Conservation (phyloP, 1,284 basidiomycete genomes). For the Violaceomyces palustris region DNA sequence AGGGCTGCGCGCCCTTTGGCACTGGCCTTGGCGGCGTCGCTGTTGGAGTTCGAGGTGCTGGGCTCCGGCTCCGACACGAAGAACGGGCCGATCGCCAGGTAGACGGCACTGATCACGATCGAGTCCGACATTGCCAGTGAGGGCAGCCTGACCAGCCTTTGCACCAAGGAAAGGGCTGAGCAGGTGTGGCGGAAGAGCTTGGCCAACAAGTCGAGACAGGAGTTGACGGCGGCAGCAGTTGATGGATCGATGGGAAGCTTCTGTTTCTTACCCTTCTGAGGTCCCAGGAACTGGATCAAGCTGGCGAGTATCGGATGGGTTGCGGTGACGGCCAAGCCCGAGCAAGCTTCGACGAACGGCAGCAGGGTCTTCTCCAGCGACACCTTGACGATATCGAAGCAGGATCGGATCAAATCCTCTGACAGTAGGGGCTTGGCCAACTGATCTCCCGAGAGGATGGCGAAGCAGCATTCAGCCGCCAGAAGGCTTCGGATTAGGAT, state of each 20-base stretch:
- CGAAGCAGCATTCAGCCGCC: conserved; percentile 75
- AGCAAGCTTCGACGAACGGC: conserved; percentile 72
- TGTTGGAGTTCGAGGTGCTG: conserved; percentile 5
- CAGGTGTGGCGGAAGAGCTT: conserved; percentile 31
- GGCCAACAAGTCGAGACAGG: conserved; percentile 23
- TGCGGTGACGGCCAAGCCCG: conserved; percentile 11
- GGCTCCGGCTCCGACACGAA: conserved; percentile 66
- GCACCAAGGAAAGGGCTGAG: conserved; percentile 51
- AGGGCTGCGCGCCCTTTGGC: conserved; percentile 21
- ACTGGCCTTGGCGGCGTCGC: conserved; percentile 15
- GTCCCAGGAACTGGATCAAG: conserved; percentile 50
- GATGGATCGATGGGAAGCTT: no score
- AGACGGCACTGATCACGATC: conserved; percentile 76
- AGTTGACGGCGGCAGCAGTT: conserved; percentile 1
- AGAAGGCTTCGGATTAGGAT: conserved; percentile 55
- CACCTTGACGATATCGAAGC: conserved; percentile 71
- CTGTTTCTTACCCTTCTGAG: conserved; percentile 23
- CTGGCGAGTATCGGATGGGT: conserved; percentile 27
- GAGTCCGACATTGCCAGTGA: conserved; percentile 55
- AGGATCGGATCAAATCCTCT: conserved; percentile 78
- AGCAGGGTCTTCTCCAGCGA: conserved; percentile 74
- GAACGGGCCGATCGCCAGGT: conserved; percentile 84
- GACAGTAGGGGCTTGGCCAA: conserved; percentile 74
- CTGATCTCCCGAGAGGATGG: conserved; percentile 69
- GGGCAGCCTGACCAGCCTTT: conserved; percentile 51